A percentile compares a stretch with the other conserved stretches of the same genome.
These are phyloP conservation scores for Diospyros lotus DNA, from an alignment of 148 eudicot genomes.

Conservation along the genomic window DNA sequence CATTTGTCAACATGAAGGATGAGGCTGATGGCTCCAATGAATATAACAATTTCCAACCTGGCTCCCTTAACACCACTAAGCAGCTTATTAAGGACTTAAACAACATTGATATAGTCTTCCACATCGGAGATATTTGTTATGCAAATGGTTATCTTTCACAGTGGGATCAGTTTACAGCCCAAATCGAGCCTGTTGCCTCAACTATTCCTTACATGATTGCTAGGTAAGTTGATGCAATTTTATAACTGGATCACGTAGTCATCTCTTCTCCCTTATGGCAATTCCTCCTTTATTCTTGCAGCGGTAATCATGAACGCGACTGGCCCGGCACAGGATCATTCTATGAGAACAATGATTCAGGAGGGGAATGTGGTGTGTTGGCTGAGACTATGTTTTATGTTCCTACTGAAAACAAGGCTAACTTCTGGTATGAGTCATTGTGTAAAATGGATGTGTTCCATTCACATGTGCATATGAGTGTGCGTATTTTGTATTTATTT, in stretches of 20 bases:
- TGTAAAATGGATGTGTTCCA: background rate
- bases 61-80: slow-evolving; percentile 29
- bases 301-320: slow-evolving; percentile 94
- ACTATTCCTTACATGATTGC: slow-evolving; percentile 32
- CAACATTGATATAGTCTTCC: slow-evolving; percentile 30
- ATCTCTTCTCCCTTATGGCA: background rate
- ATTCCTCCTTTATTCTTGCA: slow-evolving; percentile 14
- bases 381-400: slow-evolving; percentile 80
- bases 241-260: background rate
- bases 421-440: slow-evolving; percentile 52
- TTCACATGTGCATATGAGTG: background rate
- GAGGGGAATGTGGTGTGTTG: slow-evolving; percentile 92
- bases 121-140: slow-evolving; percentile 26
- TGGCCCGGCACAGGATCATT: slow-evolving; percentile 81
- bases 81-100: slow-evolving; percentile 21
- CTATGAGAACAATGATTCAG: slow-evolving; percentile 57
- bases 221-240: slow-evolving; percentile 21
- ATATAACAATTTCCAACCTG: slow-evolving; percentile 27
- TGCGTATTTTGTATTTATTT: background rate
- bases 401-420: slow-evolving; percentile 77
- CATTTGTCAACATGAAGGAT: slow-evolving; percentile 29
- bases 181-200: slow-evolving; percentile 37
- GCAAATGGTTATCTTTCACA: slow-evolving; percentile 31
- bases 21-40: slow-evolving; percentile 30
- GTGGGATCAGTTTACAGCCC: slow-evolving; percentile 33